phyloP scores from a whole-genome alignment of 108 stramenopile species.

The Skeletonema potamos region DNA sequence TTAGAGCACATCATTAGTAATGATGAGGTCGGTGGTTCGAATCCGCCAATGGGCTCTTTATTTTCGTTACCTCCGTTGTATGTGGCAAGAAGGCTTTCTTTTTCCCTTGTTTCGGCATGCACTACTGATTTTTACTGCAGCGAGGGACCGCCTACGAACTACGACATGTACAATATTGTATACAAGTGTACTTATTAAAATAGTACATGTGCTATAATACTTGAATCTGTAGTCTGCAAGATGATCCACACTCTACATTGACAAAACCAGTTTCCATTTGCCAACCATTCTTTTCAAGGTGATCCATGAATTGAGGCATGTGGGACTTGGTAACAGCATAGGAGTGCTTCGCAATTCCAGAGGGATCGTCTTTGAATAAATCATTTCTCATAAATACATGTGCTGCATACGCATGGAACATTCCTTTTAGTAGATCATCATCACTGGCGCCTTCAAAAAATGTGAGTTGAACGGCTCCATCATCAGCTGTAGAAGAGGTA shows the following conservation, averaged over 20 bases:
- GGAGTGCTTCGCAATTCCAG: background rate
- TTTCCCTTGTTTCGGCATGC: background rate
- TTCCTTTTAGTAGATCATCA: constrained; percentile 62
- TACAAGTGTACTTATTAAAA: too few relatives aligned
- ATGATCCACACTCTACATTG: constrained; percentile 40
- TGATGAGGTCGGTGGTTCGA: too few relatives aligned
- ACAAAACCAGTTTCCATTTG: constrained; percentile 39
- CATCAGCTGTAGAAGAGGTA: constrained; percentile 1
- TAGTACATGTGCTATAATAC: too few relatives aligned
- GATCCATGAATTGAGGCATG: constrained; percentile 16
- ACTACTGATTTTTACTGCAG: too few relatives aligned
- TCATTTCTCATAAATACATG: constrained; percentile 2
- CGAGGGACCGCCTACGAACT: too few relatives aligned
- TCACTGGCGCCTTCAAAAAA: constrained; percentile 55
- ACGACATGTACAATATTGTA: too few relatives aligned
- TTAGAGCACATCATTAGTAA: constrained; percentile 36
- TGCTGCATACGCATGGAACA: constrained; percentile 64
- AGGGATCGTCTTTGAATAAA: background rate
- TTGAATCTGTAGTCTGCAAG: constrained; percentile 20
- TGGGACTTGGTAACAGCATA: constrained; percentile 3
- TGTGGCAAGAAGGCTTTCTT: too few relatives aligned
- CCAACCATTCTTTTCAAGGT: constrained; percentile 28
- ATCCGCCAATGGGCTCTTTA: background rate
- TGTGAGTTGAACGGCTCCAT: constrained; percentile 22
- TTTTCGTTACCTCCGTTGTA: too few relatives aligned